These are phyloP conservation scores for Solanum aculeatissimum DNA, from an alignment of 305 asterid genomes.

Conservation along the genomic window DNA sequence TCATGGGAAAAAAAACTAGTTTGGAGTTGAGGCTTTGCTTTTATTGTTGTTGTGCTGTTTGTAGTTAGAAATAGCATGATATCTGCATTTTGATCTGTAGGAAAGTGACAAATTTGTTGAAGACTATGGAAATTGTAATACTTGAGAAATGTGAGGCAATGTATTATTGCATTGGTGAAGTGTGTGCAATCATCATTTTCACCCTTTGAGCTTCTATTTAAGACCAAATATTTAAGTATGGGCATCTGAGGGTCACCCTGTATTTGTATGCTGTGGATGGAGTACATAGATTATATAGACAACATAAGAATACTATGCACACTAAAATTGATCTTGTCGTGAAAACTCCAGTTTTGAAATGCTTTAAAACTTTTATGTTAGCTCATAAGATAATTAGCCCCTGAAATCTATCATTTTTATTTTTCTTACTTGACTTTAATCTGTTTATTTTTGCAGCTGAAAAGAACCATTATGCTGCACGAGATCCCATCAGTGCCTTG, in stretches of 20 bases:
- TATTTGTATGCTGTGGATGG: background rate
- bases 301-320: background rate
- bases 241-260: background rate
- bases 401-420: background rate
- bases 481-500: constrained; percentile 76
- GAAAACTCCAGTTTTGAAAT: background rate
- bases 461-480: constrained; percentile 75
- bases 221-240: background rate
- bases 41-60: background rate
- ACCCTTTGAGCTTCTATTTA: background rate
- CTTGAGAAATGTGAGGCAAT: background rate
- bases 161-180: background rate
- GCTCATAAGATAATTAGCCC: background rate
- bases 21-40: background rate
- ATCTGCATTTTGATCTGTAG: background rate
- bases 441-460: constrained; percentile 50
- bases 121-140: background rate
- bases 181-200: background rate
- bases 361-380: background rate
- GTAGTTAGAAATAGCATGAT: background rate
- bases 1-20: background rate
- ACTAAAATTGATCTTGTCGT: background rate
- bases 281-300: background rate
- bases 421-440: background rate
- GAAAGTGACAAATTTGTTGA: background rate